Conservation (phyloP, 1,139 yeast species). For the Hansenula sp. region DNA sequence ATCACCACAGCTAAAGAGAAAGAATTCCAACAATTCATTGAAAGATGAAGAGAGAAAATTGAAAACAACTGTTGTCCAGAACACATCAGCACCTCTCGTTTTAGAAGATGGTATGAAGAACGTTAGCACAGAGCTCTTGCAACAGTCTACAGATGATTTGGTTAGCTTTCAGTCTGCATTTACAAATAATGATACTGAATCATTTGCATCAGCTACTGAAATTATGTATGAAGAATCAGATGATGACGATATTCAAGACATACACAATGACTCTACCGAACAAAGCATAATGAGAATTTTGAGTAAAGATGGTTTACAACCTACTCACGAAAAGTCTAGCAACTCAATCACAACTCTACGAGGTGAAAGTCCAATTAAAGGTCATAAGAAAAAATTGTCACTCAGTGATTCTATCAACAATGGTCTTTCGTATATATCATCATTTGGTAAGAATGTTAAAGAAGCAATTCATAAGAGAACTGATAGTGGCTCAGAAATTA, state of each 20-base stretch:
- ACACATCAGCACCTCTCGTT: conserved; percentile 12
- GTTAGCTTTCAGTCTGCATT: conserved; percentile 9
- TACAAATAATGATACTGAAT: conserved; percentile 7
- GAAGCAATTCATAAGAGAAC: conserved; percentile 2
- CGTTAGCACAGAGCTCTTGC: background rate
- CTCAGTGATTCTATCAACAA: conserved; percentile 16
- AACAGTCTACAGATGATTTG: conserved; percentile 10
- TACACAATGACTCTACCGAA: conserved; percentile 7
- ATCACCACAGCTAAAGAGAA: conserved; percentile 19
- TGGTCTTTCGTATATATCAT: conserved; percentile 8
- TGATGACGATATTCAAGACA: conserved; percentile 5
- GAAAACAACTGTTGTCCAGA: conserved; percentile 16
- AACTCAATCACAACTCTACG: conserved; percentile 29
- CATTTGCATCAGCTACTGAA: conserved; percentile 20
- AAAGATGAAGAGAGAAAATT: conserved; percentile 26
- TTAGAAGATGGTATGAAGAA: conserved; percentile 11
- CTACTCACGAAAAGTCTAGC: conserved; percentile 15
- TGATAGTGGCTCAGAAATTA: background rate
- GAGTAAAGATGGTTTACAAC: background rate
- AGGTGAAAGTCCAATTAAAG: conserved; percentile 16
- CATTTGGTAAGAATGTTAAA: conserved; percentile 11
- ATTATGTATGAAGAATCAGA: conserved; percentile 25
- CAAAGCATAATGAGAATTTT: background rate
- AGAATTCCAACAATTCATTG: conserved; percentile 16
- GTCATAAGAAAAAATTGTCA: conserved; percentile 16